phyloP scores from a whole-genome alignment of 108 stramenopile genomes.

The Cyclostephanos tholiformis region DNA sequence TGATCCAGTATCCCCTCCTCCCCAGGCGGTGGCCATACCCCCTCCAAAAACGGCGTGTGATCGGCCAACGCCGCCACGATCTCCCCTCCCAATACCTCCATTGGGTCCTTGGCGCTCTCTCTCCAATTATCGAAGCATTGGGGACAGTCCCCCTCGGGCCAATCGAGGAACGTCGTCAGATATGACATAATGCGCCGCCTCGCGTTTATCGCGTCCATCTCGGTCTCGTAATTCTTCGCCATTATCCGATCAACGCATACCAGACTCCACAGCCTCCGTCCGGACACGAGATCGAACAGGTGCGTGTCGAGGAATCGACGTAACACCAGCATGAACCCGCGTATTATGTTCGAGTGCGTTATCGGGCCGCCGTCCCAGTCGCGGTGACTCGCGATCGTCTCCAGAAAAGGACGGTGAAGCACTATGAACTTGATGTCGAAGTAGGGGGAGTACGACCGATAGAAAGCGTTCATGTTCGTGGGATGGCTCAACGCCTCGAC shows the following conservation, averaged over 20 bases:
- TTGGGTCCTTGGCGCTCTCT: conserved; percentile 21
- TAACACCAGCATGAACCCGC: conserved; percentile 20
- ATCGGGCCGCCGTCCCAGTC: conserved; percentile 18
- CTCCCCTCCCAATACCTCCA: conserved; percentile 7
- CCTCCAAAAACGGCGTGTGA: conserved; percentile 11
- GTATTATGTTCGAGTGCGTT: conserved; percentile 22
- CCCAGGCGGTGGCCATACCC: conserved; percentile 24
- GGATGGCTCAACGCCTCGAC: conserved; percentile 16
- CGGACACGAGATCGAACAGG: conserved; percentile 6
- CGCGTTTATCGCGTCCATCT: background rate
- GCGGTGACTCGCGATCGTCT: conserved; percentile 17
- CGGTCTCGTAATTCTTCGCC: conserved; percentile 12
- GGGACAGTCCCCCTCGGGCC: conserved; percentile 27
- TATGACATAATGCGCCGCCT: background rate
- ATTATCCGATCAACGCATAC: conserved; percentile 12
- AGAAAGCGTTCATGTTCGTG: conserved; percentile 22
- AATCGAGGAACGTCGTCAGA: conserved; percentile 17
- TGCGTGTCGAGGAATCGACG: conserved; percentile 21
- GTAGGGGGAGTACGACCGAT: conserved; percentile 21
- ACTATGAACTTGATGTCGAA: conserved; percentile 36
- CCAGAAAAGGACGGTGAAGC: conserved; percentile 29
- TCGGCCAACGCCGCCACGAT: background rate
- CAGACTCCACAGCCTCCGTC: conserved; percentile 20
- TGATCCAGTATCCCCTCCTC: conserved; percentile 9
- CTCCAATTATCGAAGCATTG: conserved; percentile 32